A percentile compares a stretch with the other conserved stretches of the same genome.
These are phyloP conservation scores for Eutrema japonicum DNA, from an alignment of 345 rosid species.

Conservation along the genomic window DNA sequence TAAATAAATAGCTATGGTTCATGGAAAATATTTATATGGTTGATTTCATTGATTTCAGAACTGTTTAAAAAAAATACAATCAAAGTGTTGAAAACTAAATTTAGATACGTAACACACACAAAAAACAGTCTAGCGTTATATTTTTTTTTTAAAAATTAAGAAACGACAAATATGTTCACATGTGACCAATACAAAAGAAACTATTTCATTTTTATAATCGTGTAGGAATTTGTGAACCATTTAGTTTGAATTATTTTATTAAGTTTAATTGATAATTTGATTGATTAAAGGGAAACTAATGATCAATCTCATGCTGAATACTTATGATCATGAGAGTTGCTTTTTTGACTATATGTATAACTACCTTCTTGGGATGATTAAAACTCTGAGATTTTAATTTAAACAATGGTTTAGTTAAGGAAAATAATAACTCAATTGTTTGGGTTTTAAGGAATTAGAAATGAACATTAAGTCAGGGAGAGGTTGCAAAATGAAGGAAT, in stretches of 20 bases:
- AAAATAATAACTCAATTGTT: constrained; percentile 22
- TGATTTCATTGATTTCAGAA: neutral
- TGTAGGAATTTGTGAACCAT: no score
- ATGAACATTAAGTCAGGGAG: constrained; percentile 30
- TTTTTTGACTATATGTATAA: constrained; percentile 40
- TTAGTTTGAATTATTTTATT: neutral
- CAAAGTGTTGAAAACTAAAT: no score
- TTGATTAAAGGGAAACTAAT: constrained; percentile 23
- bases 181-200: no score
- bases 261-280: neutral
- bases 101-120: neutral
- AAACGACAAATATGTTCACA: neutral
- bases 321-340: constrained; percentile 34
- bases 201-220: no score
- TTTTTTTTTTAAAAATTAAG: neutral
- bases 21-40: constrained; percentile 1
- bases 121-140: neutral
- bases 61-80: no score
- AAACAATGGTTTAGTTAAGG: neutral
- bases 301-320: constrained; percentile 36
- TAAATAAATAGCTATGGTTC: neutral
- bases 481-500: constrained; percentile 38
- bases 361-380: constrained; percentile 34
- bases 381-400: neutral
- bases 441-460: constrained; percentile 1